A percentile compares a stretch with the other conserved stretches of the same genome.
These are phyloP conservation scores for Casaregolazyma suthepensis DNA, from an alignment of 1,139 yeast species.

Conservation along the genomic window DNA sequence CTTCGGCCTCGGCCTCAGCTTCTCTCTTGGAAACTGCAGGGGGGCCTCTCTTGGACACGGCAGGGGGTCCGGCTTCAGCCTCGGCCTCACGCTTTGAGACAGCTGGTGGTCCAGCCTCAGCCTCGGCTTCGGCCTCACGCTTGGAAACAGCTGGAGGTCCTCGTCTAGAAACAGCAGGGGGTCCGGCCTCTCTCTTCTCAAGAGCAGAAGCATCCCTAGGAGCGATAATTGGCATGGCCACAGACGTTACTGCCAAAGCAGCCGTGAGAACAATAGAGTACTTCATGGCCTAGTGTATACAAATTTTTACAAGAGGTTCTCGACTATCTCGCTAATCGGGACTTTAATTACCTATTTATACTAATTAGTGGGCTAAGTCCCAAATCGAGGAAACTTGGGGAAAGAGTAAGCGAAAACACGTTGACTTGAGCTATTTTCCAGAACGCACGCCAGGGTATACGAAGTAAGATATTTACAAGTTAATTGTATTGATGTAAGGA, in stretches of 20 bases:
- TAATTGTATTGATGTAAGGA: too few relatives aligned
- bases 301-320: background rate
- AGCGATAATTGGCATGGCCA: slow-evolving; percentile 1
- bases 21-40: background rate
- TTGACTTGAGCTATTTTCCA: background rate
- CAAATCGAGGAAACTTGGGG: background rate
- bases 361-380: background rate
- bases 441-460: background rate
- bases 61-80: slow-evolving; percentile 2
- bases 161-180: slow-evolving; percentile 2
- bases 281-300: background rate
- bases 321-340: slow-evolving; percentile 1
- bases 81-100: too few relatives aligned
- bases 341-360: background rate
- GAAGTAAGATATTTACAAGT: background rate
- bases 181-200: slow-evolving; percentile 1
- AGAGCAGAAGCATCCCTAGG: background rate
- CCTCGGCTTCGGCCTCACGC: slow-evolving; percentile 1
- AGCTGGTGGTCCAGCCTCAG: too few relatives aligned
- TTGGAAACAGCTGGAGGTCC: background rate
- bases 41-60: background rate
- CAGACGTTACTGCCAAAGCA: background rate
- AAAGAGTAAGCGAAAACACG: background rate
- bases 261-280: slow-evolving; percentile 4
- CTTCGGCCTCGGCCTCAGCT: slow-evolving; percentile 2